A percentile compares a stretch with the other conserved stretches of the same genome.
phyloP scores from a whole-genome alignment of 2,329 filamentous ascomycete species.

The Parascedosporium putredinis region DNA sequence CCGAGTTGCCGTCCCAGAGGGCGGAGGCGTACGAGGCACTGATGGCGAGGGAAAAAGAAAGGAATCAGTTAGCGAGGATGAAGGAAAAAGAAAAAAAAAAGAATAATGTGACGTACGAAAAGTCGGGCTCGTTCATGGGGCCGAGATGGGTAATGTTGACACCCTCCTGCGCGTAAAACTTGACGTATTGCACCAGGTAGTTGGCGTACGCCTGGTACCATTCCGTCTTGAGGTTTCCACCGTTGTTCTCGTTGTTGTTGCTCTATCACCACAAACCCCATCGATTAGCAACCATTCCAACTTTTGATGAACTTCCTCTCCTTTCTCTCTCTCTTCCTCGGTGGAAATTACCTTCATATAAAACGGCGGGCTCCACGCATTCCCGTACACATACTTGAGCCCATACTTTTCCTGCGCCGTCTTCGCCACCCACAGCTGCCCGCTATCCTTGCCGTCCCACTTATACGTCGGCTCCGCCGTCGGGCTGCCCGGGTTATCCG shows the following conservation, averaged over 20 bases:
- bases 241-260: constrained; percentile 9
- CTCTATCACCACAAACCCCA: neutral
- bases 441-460: constrained; percentile 35
- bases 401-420: constrained; percentile 29
- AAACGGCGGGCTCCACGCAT: constrained; percentile 36
- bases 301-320: no score
- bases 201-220: constrained; percentile 39
- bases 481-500: constrained; percentile 31
- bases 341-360: constrained; percentile 33
- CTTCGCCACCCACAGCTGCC: constrained; percentile 41
- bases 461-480: constrained; percentile 28
- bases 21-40: constrained; percentile 31
- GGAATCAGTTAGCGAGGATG: neutral
- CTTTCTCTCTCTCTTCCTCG: no score
- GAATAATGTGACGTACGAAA: neutral
- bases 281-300: no score
- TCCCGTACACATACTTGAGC: constrained; percentile 27
- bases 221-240: constrained; percentile 17
- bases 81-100: neutral
- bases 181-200: constrained; percentile 35
- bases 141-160: constrained; percentile 34
- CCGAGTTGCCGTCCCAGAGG: constrained; percentile 33
- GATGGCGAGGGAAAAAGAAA: neutral
- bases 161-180: constrained; percentile 32
- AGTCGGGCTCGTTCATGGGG: constrained; percentile 31